Evolutionary conservation across 768 basidiomycete species (phyloP), one percentile per base, ranked within the genome.

Genomic region (Clitopilus hobsonii): DNA sequence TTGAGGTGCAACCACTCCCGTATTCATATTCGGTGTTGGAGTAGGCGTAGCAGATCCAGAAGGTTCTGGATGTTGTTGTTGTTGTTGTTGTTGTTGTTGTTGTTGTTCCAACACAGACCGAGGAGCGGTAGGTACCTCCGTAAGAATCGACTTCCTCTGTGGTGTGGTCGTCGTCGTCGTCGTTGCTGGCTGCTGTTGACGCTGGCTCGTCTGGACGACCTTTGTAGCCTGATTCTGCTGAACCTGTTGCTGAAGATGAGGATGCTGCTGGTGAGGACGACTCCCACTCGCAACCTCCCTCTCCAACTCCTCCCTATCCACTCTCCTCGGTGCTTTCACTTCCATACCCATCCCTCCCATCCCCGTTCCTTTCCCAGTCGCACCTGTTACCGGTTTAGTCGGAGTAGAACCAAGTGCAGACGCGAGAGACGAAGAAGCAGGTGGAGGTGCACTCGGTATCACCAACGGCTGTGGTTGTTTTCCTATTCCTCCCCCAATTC

Each of bases 301-400:
- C 25, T 23, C 57, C 54, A 48, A 22, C 49, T 62, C 66, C 36
- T 61, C 57, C 52, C 68, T 64, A 11, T 66, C 70, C 26, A 78
- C 65, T n/a, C 72, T 71, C 11, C 71, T 70, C 3, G 83, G 82
- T 11, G 83, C 81, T 58, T 70, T 77, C 5, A 77, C 67, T 53
- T 77, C 74, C 48, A 81, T 64, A 58, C n/a, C 47, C 23, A 38
- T 50, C 49, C 49, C 32, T 36, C 13, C 52, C 47, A 28, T 25
- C 30, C 48, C 52, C 49, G 32, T 14, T n/a, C 13, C 13, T 36
- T 11, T 11, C 32, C 32, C n/a, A 11, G 32, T n/a, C 13, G 32
- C n/a, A 10, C 13, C 32, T 14, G 32, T 10, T 3, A 10, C 32
- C 13, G 32, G 29, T 14, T 30, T 11, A 36, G 32, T 3, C 10